Conservation (phyloP, 331 rosid genomes). For the Quercus tomentella region DNA sequence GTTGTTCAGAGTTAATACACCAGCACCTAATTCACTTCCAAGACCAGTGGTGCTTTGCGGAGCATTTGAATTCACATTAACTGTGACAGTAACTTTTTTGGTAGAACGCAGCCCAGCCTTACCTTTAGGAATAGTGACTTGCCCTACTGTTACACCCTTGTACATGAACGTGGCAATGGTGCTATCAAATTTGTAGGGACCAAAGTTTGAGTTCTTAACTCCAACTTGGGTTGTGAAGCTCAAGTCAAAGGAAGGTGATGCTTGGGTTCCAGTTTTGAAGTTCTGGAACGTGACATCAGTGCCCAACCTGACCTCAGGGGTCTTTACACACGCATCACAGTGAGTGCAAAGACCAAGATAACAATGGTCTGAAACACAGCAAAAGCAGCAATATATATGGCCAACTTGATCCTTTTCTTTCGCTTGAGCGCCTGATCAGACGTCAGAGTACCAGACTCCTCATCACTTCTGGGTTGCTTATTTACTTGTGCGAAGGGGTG, state of each 20-base stretch:
- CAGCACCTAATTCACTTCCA: slow-evolving; percentile 12
- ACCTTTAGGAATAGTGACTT: slow-evolving; percentile 18
- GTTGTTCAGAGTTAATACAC: slow-evolving; percentile 33
- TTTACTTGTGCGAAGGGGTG: slow-evolving; percentile 16
- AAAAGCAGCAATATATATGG: slow-evolving; percentile 7
- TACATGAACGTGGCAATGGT: background rate
- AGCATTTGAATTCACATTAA: background rate
- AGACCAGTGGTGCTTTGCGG: background rate
- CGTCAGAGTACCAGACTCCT: background rate
- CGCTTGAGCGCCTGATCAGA: slow-evolving; percentile 9
- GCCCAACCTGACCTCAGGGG: slow-evolving; percentile 15
- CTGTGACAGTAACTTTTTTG: slow-evolving; percentile 12
- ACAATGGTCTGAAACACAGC: slow-evolving; percentile 13
- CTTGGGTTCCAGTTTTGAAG: background rate
- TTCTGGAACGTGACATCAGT: background rate
- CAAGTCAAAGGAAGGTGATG: background rate
- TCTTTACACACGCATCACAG: slow-evolving; percentile 7
- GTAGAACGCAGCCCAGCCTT: slow-evolving; percentile 36
- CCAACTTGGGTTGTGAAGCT: slow-evolving; percentile 17
- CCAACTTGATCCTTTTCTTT: slow-evolving; percentile 21
- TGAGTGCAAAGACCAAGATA: background rate
- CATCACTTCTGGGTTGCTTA: slow-evolving; percentile 8
- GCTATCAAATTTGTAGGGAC: slow-evolving; percentile 20
- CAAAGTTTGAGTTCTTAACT: slow-evolving; percentile 27
- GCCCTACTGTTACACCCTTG: background rate